phyloP scores from a whole-genome alignment of 371 early-diverging fungal species.

The Apophysomyces trapeziformis region DNA sequence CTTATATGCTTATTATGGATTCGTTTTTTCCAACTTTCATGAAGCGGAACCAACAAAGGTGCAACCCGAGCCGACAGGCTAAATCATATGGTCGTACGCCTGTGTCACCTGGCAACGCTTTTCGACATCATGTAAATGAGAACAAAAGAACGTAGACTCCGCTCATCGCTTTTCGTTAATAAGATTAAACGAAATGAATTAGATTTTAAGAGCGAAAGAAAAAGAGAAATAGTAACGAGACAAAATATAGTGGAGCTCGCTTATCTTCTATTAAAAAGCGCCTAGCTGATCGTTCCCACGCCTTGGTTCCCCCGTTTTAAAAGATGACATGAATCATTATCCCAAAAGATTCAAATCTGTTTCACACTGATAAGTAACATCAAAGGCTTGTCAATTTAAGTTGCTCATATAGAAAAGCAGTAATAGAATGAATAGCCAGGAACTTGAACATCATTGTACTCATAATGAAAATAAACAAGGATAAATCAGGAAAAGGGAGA shows the following conservation, averaged over 20 bases:
- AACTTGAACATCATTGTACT: too few species aligned
- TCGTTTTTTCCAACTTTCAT: neutral
- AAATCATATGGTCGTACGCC: conserved; percentile 8
- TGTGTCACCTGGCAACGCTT: conserved; percentile 5
- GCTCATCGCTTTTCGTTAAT: neutral
- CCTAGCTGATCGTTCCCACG: neutral
- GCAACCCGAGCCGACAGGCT: conserved; percentile 10
- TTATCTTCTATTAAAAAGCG: neutral
- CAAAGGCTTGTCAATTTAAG: too few species aligned
- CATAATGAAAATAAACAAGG: neutral
- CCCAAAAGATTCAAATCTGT: neutral
- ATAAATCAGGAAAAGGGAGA: conserved; percentile 2
- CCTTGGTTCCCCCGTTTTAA: neutral
- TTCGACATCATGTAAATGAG: neutral
- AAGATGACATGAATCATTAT: neutral
- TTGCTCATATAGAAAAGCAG: too few species aligned
- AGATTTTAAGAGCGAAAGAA: too few species aligned
- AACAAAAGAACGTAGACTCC: neutral
- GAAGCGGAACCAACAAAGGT: conserved; percentile 4
- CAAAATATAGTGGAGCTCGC: neutral
- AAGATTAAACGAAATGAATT: too few species aligned
- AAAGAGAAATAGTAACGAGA: too few species aligned
- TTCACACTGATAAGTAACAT: neutral
- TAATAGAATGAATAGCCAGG: too few species aligned
- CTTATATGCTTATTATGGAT: too few species aligned